A percentile compares a stretch with the other conserved stretches of the same genome.
Evolutionary conservation across 768 basidiomycete genomes (phyloP).

Genomic region (Russula sp.): DNA sequence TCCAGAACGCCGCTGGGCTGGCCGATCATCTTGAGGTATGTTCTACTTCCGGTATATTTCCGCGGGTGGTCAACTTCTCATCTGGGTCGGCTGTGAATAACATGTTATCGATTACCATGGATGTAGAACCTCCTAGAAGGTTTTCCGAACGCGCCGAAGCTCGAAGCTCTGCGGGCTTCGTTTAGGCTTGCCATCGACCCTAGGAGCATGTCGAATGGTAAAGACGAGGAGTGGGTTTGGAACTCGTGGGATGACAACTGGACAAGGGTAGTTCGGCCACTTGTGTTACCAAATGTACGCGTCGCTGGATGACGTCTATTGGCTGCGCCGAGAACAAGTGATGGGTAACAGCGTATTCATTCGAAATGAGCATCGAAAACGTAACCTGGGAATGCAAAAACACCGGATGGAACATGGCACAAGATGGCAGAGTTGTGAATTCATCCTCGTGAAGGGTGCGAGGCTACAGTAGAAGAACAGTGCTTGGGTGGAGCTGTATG

Average conservation of each 20-base stretch:
- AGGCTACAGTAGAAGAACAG: background rate
- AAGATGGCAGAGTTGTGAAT: background rate
- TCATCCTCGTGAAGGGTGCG: background rate
- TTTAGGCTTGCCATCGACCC: constrained; percentile 5
- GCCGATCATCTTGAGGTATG: constrained; percentile 65
- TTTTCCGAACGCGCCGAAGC: constrained; percentile 11
- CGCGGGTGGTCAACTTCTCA: background rate
- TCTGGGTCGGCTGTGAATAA: background rate
- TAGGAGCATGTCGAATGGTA: background rate
- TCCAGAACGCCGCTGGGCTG: constrained; percentile 58
- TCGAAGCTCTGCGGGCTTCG: constrained; percentile 12
- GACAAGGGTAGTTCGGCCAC: constrained; percentile 22
- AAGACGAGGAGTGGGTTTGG: constrained; percentile 16
- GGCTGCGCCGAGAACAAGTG: background rate
- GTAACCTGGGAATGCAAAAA: background rate
- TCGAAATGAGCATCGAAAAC: background rate
- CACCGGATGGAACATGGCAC: background rate
- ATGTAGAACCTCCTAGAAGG: constrained; percentile 16
- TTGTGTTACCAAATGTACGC: constrained; percentile 16
- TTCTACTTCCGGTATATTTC: constrained; percentile 11
- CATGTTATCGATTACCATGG: background rate
- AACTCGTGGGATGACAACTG: constrained; percentile 23
- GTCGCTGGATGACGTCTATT: constrained; percentile 15
- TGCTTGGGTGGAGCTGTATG: background rate
- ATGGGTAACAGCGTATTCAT: background rate